phyloP scores from a whole-genome alignment of 257 asterid genomes.

The Mitragyna speciosa region DNA sequence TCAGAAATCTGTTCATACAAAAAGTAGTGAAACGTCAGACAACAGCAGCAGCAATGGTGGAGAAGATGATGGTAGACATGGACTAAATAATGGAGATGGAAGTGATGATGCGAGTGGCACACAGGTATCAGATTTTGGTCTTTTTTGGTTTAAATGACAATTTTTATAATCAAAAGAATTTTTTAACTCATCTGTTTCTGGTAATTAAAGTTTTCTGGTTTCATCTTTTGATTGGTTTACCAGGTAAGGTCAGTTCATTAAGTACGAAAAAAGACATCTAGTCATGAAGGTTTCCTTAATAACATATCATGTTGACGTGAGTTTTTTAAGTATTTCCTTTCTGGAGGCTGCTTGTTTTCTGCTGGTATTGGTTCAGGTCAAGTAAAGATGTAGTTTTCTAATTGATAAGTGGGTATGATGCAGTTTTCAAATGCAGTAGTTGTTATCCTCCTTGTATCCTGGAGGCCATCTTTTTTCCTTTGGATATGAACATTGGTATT shows the following conservation, averaged over 20 bases:
- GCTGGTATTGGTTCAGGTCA: no score
- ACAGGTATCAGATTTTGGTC: slow-evolving; percentile 40
- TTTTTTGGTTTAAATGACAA: not conserved
- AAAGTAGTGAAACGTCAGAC: slow-evolving; percentile 45
- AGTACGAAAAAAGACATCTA: not conserved
- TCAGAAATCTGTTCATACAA: slow-evolving; percentile 67
- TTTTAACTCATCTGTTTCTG: slow-evolving; percentile 5
- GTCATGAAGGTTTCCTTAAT: no score
- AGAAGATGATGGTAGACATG: slow-evolving; percentile 52
- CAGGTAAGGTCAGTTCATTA: not conserved
- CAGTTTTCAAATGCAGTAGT: not conserved
- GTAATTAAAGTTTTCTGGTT: not conserved
- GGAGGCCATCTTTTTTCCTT: not conserved
- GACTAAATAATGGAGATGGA: slow-evolving; percentile 50
- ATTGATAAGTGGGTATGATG: no score
- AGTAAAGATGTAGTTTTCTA: no score
- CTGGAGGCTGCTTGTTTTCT: no score
- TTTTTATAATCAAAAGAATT: not conserved
- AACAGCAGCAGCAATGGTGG: slow-evolving; percentile 51
- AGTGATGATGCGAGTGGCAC: slow-evolving; percentile 81
- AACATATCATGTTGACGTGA: no score
- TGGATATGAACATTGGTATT: not conserved
- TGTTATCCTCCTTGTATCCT: not conserved
- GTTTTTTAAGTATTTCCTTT: no score
- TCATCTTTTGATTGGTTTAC: not conserved